Conservation (phyloP, 2,329 filamentous ascomycete genomes). For the Penicillium sclerotiorum region DNA sequence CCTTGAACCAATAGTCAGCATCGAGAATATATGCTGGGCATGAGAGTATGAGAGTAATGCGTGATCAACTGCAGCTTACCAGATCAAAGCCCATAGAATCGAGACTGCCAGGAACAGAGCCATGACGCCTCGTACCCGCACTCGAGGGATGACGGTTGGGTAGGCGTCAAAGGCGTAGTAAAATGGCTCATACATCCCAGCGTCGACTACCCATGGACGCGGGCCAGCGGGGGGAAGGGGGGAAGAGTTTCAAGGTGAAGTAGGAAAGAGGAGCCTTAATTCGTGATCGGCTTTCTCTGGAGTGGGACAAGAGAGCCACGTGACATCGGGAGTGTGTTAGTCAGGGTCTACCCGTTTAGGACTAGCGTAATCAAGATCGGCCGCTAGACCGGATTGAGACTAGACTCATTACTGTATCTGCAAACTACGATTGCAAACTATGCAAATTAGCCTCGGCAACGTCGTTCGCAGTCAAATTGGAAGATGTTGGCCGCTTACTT, state of each 20-base stretch:
- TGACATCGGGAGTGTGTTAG: constrained; percentile 16
- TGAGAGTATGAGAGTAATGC: not conserved
- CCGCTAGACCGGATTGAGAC: constrained; percentile 14
- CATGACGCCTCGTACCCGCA: constrained; percentile 53
- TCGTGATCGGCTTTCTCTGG: constrained; percentile 9
- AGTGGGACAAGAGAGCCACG: constrained; percentile 17
- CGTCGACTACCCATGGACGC: constrained; percentile 38
- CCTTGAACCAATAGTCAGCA: no score
- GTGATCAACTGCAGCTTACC: constrained; percentile 36
- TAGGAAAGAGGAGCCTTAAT: constrained; percentile 8
- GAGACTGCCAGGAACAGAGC: constrained; percentile 51
- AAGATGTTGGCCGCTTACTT: constrained; percentile 17
- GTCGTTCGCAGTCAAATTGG: not conserved
- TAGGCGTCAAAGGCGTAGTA: constrained; percentile 51
- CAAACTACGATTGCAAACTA: not conserved
- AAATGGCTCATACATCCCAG: constrained; percentile 51
- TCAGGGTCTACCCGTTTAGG: constrained; percentile 6
- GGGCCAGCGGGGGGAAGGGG: constrained; percentile 23
- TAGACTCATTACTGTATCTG: not conserved
- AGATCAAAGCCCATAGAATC: constrained; percentile 54
- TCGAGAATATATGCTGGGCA: not conserved
- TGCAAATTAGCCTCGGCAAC: constrained; percentile 19
- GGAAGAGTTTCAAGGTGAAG: constrained; percentile 5
- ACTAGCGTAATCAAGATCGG: constrained; percentile 22
- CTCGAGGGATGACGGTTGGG: constrained; percentile 48